Percentiles rank a stretch among this genome's conserved stretches.
Evolutionary conservation across 202 grass and related monocot genomes (phyloP).

Genomic region (Thinopyrum obtusiflorum): DNA sequence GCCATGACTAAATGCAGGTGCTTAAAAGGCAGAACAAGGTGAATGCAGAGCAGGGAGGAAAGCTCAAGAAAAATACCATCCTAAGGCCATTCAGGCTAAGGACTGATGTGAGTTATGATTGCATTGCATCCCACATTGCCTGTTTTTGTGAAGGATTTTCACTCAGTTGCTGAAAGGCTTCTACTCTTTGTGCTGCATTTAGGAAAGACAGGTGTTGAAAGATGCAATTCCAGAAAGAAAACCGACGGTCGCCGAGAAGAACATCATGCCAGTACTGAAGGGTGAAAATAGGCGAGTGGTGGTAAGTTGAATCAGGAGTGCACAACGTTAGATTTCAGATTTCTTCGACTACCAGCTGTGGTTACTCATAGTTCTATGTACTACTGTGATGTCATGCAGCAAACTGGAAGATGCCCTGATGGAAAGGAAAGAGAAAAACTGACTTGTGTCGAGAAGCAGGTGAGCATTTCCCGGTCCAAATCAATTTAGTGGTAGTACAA

Average conservation of each 20-base stretch:
- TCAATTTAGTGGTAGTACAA: not conserved
- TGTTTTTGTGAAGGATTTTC: not conserved
- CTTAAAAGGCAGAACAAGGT: slow-evolving; percentile 44
- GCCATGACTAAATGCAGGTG: slow-evolving; percentile 37
- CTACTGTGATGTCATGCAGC: slow-evolving; percentile 31
- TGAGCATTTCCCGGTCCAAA: slow-evolving; percentile 13
- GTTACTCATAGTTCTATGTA: not conserved
- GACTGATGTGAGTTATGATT: slow-evolving; percentile 67
- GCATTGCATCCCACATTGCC: not conserved
- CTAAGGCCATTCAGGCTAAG: slow-evolving; percentile 86
- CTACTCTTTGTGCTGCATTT: slow-evolving; percentile 2
- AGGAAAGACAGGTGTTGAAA: slow-evolving; percentile 82
- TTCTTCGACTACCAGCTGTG: not conserved
- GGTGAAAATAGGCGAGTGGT: slow-evolving; percentile 17
- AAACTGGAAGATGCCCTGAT: slow-evolving; percentile 22
- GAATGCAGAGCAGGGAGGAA: slow-evolving; percentile 41
- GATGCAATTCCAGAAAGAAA: slow-evolving; percentile 72
- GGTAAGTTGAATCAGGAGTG: slow-evolving; percentile 26
- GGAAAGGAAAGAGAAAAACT: slow-evolving; percentile 38
- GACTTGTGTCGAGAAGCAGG: slow-evolving; percentile 31
- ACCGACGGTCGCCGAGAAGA: slow-evolving; percentile 37
- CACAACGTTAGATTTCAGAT: not conserved
- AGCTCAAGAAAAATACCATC: slow-evolving; percentile 62
- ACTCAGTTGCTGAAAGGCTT: not conserved
- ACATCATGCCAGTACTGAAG: slow-evolving; percentile 7